Evolutionary conservation across 176 grass and related monocot genomes (phyloP), one percentile per base, ranked within the genome.

Genomic region (Triticum timopheevii): DNA sequence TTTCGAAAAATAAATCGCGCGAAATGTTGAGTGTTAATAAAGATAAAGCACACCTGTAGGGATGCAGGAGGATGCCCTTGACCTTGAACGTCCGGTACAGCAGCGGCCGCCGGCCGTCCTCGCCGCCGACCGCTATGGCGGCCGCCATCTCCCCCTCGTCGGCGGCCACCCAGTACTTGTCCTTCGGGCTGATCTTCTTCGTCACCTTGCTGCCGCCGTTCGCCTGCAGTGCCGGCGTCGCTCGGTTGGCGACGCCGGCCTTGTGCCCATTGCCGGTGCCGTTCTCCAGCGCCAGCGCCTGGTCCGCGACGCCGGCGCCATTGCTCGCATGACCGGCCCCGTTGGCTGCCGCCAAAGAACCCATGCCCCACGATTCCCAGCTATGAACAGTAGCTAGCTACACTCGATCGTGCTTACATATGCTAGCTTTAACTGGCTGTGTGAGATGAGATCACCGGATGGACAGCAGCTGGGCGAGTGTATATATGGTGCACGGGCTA

Each of bases 31-130:
- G 24, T 75, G 42, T 7, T 58, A 0, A 24, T 22, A 0, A 27
- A 74, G 72, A 49, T 25, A 74, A 20, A 23, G 24, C 68, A 50
- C 56, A 87, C 89, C 84, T 86, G 15, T 90, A 90, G 19, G 84
- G 80, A 16, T 73, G 73, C 24, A 90, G 33, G 56, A 90, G 89
- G 42, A 87, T 33, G 66, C 73, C 84, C 73, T 86, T 83, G 65
- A 87, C 89, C 73, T 19, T 90, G 89, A 58, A 90, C 9, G 73
- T 90, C 73, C 89, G 65, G 84, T 44, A 90, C 80, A 90, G 84
- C 30, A 90, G 84, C 73, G 80, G 84, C 42, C 88, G 45, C 35
- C 84, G 73, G 2, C 84, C 89, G 56, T 90, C 89, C 80, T 90
- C 89, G 42, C 89, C 84, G 56, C 80, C 80, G 73, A 79, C 80